Percentiles rank a stretch among this genome's conserved stretches.
These are phyloP conservation scores for Fusarium sp. DNA, from an alignment of 2,329 filamentous ascomycete genomes.

Conservation along the genomic window DNA sequence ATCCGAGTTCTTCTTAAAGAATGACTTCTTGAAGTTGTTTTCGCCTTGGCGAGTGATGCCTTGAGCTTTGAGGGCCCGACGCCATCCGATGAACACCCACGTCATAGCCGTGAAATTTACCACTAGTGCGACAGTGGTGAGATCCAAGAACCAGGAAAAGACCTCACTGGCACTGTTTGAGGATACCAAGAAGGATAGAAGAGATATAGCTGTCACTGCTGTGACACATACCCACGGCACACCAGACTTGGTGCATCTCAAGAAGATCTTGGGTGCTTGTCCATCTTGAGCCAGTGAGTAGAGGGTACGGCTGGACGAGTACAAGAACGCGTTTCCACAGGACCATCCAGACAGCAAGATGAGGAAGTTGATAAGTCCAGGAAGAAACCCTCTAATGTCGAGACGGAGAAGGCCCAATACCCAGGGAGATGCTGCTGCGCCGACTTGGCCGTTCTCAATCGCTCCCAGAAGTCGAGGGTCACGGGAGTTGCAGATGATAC, in stretches of 20 bases:
- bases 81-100: neutral
- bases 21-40: neutral
- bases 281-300: neutral
- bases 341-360: neutral
- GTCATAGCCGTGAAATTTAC: neutral
- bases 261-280: neutral
- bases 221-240: neutral
- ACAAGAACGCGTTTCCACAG: neutral
- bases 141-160: neutral
- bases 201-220: neutral
- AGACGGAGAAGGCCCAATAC: neutral
- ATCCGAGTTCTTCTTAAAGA: neutral
- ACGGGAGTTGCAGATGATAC: neutral
- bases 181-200: neutral
- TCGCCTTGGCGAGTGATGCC: neutral
- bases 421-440: neutral
- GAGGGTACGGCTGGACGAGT: neutral
- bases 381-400: neutral
- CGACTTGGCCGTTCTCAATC: neutral
- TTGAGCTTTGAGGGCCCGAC: neutral
- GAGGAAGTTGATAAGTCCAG: neutral
- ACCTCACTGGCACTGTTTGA: neutral
- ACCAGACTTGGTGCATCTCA: neutral
- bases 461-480: neutral
- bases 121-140: neutral